Evolutionary conservation across 2,329 filamentous ascomycete genomes (phyloP).

Genomic region (Tolypocladium endophyticum): DNA sequence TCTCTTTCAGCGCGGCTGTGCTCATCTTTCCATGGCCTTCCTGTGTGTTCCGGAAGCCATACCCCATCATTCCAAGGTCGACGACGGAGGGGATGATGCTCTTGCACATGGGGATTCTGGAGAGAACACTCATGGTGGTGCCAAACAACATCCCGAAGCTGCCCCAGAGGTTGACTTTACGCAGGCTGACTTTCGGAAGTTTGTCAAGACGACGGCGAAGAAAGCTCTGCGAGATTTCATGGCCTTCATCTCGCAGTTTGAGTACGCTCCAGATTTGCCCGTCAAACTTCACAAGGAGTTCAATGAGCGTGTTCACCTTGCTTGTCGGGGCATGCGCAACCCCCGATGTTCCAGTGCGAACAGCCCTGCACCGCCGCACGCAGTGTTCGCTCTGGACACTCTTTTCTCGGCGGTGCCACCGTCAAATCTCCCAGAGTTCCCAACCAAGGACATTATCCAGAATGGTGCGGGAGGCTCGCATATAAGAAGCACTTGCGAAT

Average conservation of each 20-base stretch:
- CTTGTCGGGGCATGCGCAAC: conserved; percentile 35
- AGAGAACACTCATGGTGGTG: not conserved
- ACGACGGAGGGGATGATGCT: not conserved
- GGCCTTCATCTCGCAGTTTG: conserved; percentile 60
- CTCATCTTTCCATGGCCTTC: conserved; percentile 63
- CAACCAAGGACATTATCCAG: conserved; percentile 30
- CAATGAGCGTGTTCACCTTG: conserved; percentile 44
- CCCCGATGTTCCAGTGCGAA: conserved; percentile 23
- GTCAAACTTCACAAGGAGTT: conserved; percentile 48
- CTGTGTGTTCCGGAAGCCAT: conserved; percentile 50
- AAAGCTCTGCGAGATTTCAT: conserved; percentile 66
- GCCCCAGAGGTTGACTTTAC: conserved; percentile 5
- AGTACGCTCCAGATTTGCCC: conserved; percentile 66
- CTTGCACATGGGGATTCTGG: not conserved
- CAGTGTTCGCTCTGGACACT: conserved; percentile 38
- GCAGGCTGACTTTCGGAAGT: conserved; percentile 38
- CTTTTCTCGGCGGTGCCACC: conserved; percentile 64
- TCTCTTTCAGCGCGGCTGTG: conserved; percentile 63
- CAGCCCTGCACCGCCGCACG: conserved; percentile 20
- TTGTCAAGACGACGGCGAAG: conserved; percentile 65
- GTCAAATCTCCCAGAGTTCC: conserved; percentile 56
- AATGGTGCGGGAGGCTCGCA: conserved; percentile 1
- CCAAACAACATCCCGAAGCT: not conserved
- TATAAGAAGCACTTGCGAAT: conserved; percentile 21
- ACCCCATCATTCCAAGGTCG: conserved; percentile 4